A percentile compares a stretch with the other conserved stretches of the same genome.
phyloP scores from a whole-genome alignment of 352 stramenopile species.

The Pythium inflatum region DNA sequence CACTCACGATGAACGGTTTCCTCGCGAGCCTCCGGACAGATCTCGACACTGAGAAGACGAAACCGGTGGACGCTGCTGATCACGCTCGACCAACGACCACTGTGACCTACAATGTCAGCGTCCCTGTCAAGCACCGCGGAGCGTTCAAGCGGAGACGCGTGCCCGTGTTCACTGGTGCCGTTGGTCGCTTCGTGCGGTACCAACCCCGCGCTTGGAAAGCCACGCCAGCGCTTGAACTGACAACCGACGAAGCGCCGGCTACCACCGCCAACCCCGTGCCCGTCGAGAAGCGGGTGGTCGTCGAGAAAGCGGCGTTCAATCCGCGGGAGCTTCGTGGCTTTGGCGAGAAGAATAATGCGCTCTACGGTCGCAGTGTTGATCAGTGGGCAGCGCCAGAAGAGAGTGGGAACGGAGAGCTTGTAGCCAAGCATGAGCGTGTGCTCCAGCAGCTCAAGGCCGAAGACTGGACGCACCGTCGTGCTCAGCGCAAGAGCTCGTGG shows the following conservation, averaged over 20 bases:
- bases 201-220: slow-evolving; percentile 35
- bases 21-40: slow-evolving; percentile 63
- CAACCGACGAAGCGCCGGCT: slow-evolving; percentile 2
- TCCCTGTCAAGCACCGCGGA: slow-evolving; percentile 29
- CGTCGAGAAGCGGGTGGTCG: background rate
- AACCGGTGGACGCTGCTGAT: too few relatives aligned
- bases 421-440: slow-evolving; percentile 68
- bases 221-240: slow-evolving; percentile 6
- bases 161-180: slow-evolving; percentile 24
- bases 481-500: slow-evolving; percentile 73
- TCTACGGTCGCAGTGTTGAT: slow-evolving; percentile 71
- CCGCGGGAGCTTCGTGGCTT: slow-evolving; percentile 58
- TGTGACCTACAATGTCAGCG: slow-evolving; percentile 25
- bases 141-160: slow-evolving; percentile 33
- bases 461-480: slow-evolving; percentile 72
- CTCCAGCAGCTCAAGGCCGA: slow-evolving; percentile 76
- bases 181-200: slow-evolving; percentile 39
- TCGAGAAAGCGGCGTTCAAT: slow-evolving; percentile 56
- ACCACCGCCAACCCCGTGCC: too few relatives aligned
- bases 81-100: slow-evolving; percentile 18
- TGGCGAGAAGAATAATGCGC: slow-evolving; percentile 59
- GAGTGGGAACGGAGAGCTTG: slow-evolving; percentile 42
- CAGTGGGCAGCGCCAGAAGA: slow-evolving; percentile 58
- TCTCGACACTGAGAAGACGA: slow-evolving; percentile 4
- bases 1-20: slow-evolving; percentile 68